Evolutionary conservation across 2,329 filamentous ascomycete genomes (phyloP).

Genomic region (Pseudogymnoascus sp.): DNA sequence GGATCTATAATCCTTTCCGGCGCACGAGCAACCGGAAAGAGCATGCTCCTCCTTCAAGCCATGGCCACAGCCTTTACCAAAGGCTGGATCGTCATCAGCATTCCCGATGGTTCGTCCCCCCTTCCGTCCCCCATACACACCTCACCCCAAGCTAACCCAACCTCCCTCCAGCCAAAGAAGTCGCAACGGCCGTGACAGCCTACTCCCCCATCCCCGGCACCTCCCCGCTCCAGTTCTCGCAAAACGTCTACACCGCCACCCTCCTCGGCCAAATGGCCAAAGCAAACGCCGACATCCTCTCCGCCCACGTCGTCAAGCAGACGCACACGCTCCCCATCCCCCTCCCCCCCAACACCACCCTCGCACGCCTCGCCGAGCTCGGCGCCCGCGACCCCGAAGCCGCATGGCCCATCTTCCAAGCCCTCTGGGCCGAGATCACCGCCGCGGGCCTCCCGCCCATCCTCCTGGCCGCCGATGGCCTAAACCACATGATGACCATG

Average conservation of each 20-base stretch:
- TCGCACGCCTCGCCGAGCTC: conserved; percentile 59
- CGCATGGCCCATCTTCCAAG: conserved; percentile 72
- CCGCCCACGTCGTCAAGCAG: conserved; percentile 38
- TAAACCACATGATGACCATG: conserved; percentile 71
- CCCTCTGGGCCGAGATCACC: conserved; percentile 72
- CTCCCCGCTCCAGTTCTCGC: conserved; percentile 56
- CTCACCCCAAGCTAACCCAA: not conserved
- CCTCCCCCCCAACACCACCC: conserved; percentile 48
- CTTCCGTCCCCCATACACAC: not conserved
- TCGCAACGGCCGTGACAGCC: conserved; percentile 71
- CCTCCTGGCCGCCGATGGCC: conserved; percentile 68
- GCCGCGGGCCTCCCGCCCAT: conserved; percentile 44
- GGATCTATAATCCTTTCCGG: conserved; percentile 64
- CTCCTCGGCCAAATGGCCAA: conserved; percentile 65
- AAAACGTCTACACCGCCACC: conserved; percentile 67
- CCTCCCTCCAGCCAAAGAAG: conserved; percentile 56
- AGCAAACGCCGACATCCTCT: conserved; percentile 62
- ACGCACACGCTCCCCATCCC: conserved; percentile 51
- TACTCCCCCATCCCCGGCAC: conserved; percentile 63
- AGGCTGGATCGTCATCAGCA: conserved; percentile 79
- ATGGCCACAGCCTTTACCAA: conserved; percentile 74
- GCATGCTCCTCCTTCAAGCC: conserved; percentile 73
- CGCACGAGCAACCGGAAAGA: conserved; percentile 72
- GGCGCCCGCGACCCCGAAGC: conserved; percentile 67
- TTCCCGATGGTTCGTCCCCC: conserved; percentile 68